These are phyloP conservation scores for Suillus spraguei DNA, from an alignment of 768 basidiomycete genomes.

Conservation along the genomic window DNA sequence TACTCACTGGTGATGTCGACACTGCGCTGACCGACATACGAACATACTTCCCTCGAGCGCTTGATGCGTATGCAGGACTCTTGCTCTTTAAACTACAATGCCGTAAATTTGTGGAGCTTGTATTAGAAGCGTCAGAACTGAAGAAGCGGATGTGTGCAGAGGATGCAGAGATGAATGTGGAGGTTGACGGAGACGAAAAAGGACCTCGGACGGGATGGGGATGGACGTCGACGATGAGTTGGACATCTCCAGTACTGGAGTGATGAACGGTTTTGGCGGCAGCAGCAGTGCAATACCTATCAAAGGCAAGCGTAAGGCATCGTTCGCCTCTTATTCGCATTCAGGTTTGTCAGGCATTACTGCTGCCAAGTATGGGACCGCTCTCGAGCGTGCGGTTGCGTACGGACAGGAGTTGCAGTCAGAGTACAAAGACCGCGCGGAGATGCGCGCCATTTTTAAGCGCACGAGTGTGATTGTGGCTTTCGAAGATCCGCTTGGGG, in stretches of 20 bases:
- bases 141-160: slow-evolving; percentile 60
- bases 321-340: slow-evolving; percentile 31
- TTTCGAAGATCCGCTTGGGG: slow-evolving; percentile 72
- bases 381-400: slow-evolving; percentile 65
- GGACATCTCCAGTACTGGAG: slow-evolving; percentile 15
- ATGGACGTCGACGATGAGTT: slow-evolving; percentile 60
- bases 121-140: slow-evolving; percentile 69
- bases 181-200: slow-evolving; percentile 41
- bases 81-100: slow-evolving; percentile 83
- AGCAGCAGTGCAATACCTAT: slow-evolving; percentile 30
- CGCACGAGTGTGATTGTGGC: slow-evolving; percentile 81
- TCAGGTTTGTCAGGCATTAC: slow-evolving; percentile 27
- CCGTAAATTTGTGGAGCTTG: slow-evolving; percentile 83
- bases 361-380: slow-evolving; percentile 51
- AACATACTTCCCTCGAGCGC: slow-evolving; percentile 60
- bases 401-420: slow-evolving; percentile 74
- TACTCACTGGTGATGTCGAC: slow-evolving; percentile 72
- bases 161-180: slow-evolving; percentile 35
- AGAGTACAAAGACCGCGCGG: slow-evolving; percentile 66
- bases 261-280: slow-evolving; percentile 15
- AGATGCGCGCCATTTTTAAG: slow-evolving; percentile 67
- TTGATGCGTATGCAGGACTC: slow-evolving; percentile 67
- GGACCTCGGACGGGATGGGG: slow-evolving; percentile 44
- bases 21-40: slow-evolving; percentile 59
- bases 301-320: slow-evolving; percentile 32